phyloP scores from a whole-genome alignment of 495 filamentous ascomycete genomes.

The Aspergillus indologenus region DNA sequence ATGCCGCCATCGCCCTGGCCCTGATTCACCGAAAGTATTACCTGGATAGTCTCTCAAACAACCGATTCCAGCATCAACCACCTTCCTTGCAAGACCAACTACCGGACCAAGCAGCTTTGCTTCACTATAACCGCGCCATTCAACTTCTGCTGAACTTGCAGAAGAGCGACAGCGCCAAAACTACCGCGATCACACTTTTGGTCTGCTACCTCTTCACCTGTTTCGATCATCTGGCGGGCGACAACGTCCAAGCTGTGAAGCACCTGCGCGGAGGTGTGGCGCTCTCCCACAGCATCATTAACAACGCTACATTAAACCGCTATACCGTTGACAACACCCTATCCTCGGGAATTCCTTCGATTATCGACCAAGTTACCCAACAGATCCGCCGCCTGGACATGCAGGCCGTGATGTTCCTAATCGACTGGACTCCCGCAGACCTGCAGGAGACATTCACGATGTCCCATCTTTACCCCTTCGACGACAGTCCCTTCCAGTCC shows the following conservation, averaged over 20 bases:
- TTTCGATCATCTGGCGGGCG: slow-evolving; percentile 13
- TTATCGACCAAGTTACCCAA: slow-evolving; percentile 10
- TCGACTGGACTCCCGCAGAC: slow-evolving; percentile 10
- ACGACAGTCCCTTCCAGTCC: slow-evolving; percentile 6
- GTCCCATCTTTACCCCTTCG: neutral
- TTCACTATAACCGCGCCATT: slow-evolving; percentile 14
- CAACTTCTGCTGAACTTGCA: slow-evolving; percentile 7
- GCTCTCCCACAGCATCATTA: slow-evolving; percentile 8
- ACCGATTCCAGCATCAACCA: slow-evolving; percentile 4
- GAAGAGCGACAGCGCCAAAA: slow-evolving; percentile 9
- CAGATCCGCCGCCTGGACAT: slow-evolving; percentile 14
- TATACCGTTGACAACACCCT: neutral
- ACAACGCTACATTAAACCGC: slow-evolving; percentile 5
- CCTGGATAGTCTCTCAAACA: slow-evolving; percentile 11
- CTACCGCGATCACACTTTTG: slow-evolving; percentile 8
- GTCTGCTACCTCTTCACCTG: slow-evolving; percentile 13
- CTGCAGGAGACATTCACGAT: neutral
- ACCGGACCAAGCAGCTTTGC: slow-evolving; percentile 10
- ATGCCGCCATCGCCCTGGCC: slow-evolving; percentile 31
- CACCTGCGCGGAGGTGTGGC: slow-evolving; percentile 12
- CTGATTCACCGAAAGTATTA: slow-evolving; percentile 21
- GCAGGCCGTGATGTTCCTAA: slow-evolving; percentile 11
- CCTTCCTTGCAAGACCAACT: slow-evolving; percentile 5
- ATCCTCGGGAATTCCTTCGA: slow-evolving; percentile 1
- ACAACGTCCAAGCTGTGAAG: slow-evolving; percentile 12